phyloP scores from a whole-genome alignment of 23 red algal genomes.

The Gracilariopsis chorda region DNA sequence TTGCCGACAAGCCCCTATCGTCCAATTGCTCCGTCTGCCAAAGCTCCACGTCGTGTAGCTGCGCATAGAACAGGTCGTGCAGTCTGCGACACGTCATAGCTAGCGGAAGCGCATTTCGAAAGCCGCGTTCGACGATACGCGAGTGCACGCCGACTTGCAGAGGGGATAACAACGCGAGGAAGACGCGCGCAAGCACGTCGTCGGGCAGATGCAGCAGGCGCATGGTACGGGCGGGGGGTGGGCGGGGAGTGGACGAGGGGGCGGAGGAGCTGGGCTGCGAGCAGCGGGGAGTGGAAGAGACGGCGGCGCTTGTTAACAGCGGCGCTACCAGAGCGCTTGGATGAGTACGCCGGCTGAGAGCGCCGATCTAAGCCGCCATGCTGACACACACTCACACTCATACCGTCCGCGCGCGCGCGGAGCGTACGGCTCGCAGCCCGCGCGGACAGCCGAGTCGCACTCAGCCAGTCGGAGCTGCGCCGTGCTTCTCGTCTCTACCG shows the following conservation, averaged over 20 bases:
- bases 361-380: not conserved
- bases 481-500: too few relatives aligned
- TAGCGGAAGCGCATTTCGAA: constrained; percentile 6
- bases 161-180: not conserved
- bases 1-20: not conserved
- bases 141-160: constrained; percentile 20
- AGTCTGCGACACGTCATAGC: not conserved
- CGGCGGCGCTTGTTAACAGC: not conserved
- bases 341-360: not conserved
- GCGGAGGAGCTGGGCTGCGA: not conserved
- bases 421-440: not conserved
- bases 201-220: constrained; percentile 34
- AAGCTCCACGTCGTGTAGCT: constrained; percentile 13
- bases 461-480: constrained; percentile 17
- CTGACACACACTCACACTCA: not conserved
- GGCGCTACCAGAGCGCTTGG: not conserved
- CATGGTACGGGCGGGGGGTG: not conserved
- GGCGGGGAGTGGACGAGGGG: not conserved
- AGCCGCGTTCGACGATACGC: constrained; percentile 13
- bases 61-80: not conserved
- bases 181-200: constrained; percentile 5
- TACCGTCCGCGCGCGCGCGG: too few relatives aligned
- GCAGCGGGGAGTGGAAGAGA: not conserved
- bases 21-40: constrained; percentile 21
- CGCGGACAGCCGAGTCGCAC: not conserved